Evolutionary conservation across 139 green algal genomes (phyloP).

Genomic region (Prasinococcaceae sp.): DNA sequence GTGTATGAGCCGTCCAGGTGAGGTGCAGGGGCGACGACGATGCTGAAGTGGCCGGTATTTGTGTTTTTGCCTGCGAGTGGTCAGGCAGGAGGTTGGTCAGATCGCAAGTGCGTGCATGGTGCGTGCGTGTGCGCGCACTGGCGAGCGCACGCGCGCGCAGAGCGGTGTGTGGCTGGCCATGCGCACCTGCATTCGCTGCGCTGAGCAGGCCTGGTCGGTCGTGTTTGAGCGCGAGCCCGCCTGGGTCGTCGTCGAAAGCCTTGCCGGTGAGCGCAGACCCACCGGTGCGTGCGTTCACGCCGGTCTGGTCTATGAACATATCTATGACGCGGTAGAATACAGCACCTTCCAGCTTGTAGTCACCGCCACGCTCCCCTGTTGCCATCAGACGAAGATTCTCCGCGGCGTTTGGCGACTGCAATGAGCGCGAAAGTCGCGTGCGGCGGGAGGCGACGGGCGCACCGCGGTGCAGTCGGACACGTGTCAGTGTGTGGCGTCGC

Average conservation of each 20-base stretch:
- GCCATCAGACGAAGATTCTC: no score
- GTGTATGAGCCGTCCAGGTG: conserved; percentile 41
- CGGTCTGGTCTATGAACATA: conserved; percentile 19
- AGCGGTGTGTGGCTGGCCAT: neutral
- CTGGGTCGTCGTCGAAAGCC: conserved; percentile 12
- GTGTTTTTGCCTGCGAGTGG: conserved; percentile 2
- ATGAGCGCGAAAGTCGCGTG: no score
- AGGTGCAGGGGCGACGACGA: conserved; percentile 26
- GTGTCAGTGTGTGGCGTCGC: no score
- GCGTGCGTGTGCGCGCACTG: neutral
- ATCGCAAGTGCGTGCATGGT: neutral
- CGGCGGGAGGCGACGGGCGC: no score
- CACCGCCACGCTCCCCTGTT: no score
- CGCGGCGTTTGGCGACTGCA: no score
- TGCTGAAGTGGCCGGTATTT: conserved; percentile 25
- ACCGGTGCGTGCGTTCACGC: neutral
- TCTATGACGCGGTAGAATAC: conserved; percentile 19
- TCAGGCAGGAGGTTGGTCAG: neutral
- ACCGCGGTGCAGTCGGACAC: no score
- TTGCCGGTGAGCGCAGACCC: neutral
- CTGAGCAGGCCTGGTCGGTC: neutral
- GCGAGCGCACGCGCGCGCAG: neutral
- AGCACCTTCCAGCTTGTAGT: conserved; percentile 5
- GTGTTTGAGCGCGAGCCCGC: conserved; percentile 14
- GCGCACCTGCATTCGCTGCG: neutral